phyloP scores from a whole-genome alignment of 208 protist genomes.

The Trichomonas vaginalis region DNA sequence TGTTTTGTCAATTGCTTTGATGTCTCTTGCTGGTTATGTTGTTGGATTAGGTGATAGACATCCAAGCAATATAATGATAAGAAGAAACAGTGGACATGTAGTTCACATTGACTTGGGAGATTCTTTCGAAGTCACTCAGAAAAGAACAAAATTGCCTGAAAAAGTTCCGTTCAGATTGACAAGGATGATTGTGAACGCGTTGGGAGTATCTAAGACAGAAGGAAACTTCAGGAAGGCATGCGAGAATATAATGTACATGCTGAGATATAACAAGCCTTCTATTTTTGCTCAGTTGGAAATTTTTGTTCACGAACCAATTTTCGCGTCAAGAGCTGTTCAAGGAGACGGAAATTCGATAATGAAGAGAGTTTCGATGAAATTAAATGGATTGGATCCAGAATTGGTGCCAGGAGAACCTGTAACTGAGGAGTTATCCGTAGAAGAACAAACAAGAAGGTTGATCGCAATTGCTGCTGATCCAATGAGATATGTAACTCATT shows the following conservation, averaged over 20 bases:
- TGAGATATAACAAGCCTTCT: conserved; percentile 1
- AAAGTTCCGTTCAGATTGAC: conserved; percentile 42
- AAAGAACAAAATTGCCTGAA: conserved; percentile 33
- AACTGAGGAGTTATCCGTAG: neutral
- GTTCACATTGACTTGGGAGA: conserved; percentile 37
- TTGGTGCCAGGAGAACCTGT: neutral
- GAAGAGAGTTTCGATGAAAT: neutral
- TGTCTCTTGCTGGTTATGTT: conserved; percentile 20
- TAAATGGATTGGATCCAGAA: neutral
- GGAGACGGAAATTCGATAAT: neutral
- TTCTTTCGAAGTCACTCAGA: conserved; percentile 31
- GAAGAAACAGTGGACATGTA: conserved; percentile 34
- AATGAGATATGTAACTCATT: neutral
- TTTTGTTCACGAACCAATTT: conserved; percentile 14
- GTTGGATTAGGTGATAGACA: conserved; percentile 20
- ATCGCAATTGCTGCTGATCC: neutral
- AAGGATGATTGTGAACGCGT: neutral
- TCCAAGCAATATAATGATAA: conserved; percentile 30
- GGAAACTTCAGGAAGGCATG: neutral
- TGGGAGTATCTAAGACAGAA: neutral
- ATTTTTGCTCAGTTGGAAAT: conserved; percentile 4
- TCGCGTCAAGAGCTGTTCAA: neutral
- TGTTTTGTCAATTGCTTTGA: neutral
- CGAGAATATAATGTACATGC: neutral
- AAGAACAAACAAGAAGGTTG: neutral